phyloP scores from a whole-genome alignment of 805 yeast genomes.

The Teunomyces funiuensis region DNA sequence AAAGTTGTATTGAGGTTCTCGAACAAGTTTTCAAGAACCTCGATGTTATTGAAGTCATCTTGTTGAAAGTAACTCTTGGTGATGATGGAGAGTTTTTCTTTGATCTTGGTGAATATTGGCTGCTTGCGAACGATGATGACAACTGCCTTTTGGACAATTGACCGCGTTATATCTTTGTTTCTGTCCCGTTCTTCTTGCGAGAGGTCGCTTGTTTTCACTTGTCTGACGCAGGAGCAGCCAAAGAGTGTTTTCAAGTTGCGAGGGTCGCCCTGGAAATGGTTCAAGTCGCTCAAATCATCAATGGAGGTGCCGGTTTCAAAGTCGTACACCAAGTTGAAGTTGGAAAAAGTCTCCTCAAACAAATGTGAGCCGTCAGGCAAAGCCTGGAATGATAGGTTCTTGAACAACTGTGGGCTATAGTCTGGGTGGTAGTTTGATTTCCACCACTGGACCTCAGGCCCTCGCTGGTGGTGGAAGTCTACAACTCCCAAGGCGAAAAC shows the following conservation, averaged over 20 bases:
- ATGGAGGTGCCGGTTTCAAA: conserved; percentile 47
- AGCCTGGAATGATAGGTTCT: conserved; percentile 89
- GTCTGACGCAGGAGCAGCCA: conserved; percentile 93
- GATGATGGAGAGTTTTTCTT: conserved; percentile 86
- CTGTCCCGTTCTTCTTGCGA: conserved; percentile 41
- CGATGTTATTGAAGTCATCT: conserved; percentile 67
- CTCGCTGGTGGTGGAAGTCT: conserved; percentile 87
- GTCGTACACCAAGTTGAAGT: conserved; percentile 80
- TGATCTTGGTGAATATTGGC: conserved; percentile 85
- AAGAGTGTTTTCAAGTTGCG: conserved; percentile 65
- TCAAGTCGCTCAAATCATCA: conserved; percentile 39
- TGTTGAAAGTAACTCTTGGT: conserved; percentile 86
- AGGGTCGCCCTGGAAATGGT: conserved; percentile 37
- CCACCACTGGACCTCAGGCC: conserved; percentile 96
- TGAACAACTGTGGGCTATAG: conserved; percentile 57
- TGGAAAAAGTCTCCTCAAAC: conserved; percentile 89
- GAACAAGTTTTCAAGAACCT: conserved; percentile 65
- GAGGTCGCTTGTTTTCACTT: conserved; percentile 64
- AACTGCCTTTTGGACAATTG: conserved; percentile 87
- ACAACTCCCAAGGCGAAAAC: conserved; percentile 86
- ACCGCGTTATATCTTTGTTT: conserved; percentile 70
- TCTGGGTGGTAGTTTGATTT: conserved; percentile 44
- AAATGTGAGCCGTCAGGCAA: conserved; percentile 95
- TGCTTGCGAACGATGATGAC: conserved; percentile 76
- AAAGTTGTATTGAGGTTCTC: conserved; percentile 52